Evolutionary conservation across 495 filamentous ascomycete species (phyloP).

Genomic region (Talaromyces ruber): DNA sequence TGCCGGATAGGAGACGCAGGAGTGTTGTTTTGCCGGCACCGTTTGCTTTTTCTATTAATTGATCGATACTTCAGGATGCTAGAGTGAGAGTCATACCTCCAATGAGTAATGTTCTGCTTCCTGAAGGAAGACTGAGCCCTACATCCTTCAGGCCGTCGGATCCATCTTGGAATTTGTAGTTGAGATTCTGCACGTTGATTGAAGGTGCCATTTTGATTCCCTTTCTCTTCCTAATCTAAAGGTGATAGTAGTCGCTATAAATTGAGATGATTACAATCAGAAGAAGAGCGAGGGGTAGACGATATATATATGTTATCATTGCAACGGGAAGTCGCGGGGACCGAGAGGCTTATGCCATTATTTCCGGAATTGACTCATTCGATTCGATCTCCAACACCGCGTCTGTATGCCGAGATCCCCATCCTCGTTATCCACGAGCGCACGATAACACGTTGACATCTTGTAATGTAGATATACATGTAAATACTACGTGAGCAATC

Average conservation of each 20-base stretch:
- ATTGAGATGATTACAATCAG: neutral
- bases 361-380: neutral
- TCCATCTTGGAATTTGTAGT: conserved; percentile 82
- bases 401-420: neutral
- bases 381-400: neutral
- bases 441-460: neutral
- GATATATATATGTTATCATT: neutral
- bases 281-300: neutral
- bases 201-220: conserved; percentile 26
- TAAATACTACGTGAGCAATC: too few species aligned
- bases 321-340: neutral
- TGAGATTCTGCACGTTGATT: conserved; percentile 66
- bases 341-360: neutral
- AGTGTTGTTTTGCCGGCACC: conserved; percentile 97
- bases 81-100: conserved; percentile 47
- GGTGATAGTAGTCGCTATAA: neutral
- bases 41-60: conserved; percentile 51
- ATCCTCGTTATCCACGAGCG: neutral
- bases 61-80: neutral
- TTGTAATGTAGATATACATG: too few species aligned
- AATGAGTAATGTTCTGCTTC: conserved; percentile 84
- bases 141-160: conserved; percentile 63
- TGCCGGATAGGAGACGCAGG: conserved; percentile 82
- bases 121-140: conserved; percentile 64
- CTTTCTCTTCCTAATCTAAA: neutral